These are phyloP conservation scores for Millerozyma acaciae DNA, from an alignment of 805 yeast genomes.

Conservation along the genomic window DNA sequence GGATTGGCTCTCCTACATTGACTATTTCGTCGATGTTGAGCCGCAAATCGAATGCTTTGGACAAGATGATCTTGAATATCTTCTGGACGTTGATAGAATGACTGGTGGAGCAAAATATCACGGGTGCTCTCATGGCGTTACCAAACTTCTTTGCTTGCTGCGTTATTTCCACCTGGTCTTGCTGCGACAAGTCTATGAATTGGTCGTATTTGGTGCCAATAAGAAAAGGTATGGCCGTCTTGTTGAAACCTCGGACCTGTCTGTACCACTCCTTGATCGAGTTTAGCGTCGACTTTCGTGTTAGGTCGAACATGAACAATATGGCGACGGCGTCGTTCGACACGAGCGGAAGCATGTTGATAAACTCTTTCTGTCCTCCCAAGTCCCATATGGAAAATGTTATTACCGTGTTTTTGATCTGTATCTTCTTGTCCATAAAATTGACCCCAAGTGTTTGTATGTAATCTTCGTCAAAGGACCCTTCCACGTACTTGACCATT, in stretches of 20 bases:
- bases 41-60: constrained; percentile 85
- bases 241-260: constrained; percentile 84
- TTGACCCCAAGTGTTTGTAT: constrained; percentile 94
- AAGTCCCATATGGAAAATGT: constrained; percentile 93
- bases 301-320: constrained; percentile 81
- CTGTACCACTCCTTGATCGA: constrained; percentile 94
- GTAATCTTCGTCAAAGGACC: constrained; percentile 85
- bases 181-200: constrained; percentile 72
- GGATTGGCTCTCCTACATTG: constrained; percentile 86
- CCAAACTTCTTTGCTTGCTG: constrained; percentile 82
- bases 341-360: constrained; percentile 91
- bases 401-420: constrained; percentile 79
- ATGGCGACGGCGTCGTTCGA: constrained; percentile 91
- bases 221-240: constrained; percentile 84
- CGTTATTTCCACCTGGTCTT: constrained; percentile 81
- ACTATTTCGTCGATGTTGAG: constrained; percentile 79
- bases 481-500: constrained; percentile 97
- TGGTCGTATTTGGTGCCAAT: constrained; percentile 93
- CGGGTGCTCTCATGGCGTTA: constrained; percentile 78
- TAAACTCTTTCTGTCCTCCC: constrained; percentile 93
- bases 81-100: constrained; percentile 92
- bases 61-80: constrained; percentile 83
- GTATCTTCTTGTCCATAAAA: constrained; percentile 86
- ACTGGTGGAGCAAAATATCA: constrained; percentile 86
- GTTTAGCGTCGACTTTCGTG: constrained; percentile 78